phyloP scores from a whole-genome alignment of 306 rosid genomes.

The Echinosophora koreensis region DNA sequence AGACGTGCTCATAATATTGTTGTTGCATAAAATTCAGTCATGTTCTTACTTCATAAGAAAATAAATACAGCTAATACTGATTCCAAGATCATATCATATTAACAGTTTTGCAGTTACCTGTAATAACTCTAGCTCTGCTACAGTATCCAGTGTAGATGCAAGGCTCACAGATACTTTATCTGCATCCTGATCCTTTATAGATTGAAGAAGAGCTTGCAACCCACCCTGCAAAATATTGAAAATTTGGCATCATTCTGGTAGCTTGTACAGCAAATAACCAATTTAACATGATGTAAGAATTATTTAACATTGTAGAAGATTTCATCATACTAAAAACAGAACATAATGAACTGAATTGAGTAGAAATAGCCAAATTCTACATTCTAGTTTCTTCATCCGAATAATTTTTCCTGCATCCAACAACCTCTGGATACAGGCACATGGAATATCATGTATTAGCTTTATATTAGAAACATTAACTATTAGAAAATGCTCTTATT shows the following conservation, averaged over 20 bases:
- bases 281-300: conserved; percentile 33
- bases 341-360: conserved; percentile 27
- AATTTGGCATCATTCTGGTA: conserved; percentile 27
- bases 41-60: conserved; percentile 27
- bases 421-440: neutral
- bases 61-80: conserved; percentile 13
- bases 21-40: conserved; percentile 28
- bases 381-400: conserved; percentile 19
- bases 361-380: conserved; percentile 19
- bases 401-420: conserved; percentile 21
- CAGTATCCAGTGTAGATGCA: conserved; percentile 79
- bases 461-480: conserved; percentile 28
- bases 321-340: neutral
- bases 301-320: conserved; percentile 16
- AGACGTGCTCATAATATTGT: conserved; percentile 29
- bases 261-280: conserved; percentile 44
- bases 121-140: conserved; percentile 85
- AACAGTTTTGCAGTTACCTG: conserved; percentile 62
- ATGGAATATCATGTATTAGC: neutral
- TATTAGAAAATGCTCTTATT: neutral
- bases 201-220: conserved; percentile 74
- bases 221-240: conserved; percentile 67
- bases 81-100: conserved; percentile 22
- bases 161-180: conserved; percentile 86
- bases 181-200: conserved; percentile 78